Conservation (phyloP, 2,329 filamentous ascomycete genomes). For the Fusarium sp. region DNA sequence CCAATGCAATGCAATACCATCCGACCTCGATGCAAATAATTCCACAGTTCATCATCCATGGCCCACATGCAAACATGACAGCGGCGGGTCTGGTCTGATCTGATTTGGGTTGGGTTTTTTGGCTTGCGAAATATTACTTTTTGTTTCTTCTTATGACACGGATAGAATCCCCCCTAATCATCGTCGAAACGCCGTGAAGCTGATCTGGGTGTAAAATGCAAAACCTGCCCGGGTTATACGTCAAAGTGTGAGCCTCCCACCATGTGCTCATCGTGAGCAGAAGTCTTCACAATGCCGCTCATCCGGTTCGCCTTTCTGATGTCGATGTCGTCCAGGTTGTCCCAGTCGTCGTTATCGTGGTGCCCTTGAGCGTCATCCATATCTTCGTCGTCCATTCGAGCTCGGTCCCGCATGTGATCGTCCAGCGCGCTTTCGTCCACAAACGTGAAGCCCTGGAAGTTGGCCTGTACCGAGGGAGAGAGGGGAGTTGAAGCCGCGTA, state of each 20-base stretch:
- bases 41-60: slow-evolving; percentile 49
- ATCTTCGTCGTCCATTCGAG: slow-evolving; percentile 65
- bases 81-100: slow-evolving; percentile 19
- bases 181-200: slow-evolving; percentile 42
- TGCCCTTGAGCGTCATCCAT: slow-evolving; percentile 66
- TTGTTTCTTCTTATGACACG: slow-evolving; percentile 42
- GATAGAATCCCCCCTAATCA: slow-evolving; percentile 36
- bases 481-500: slow-evolving; percentile 91
- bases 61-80: slow-evolving; percentile 35
- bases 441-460: slow-evolving; percentile 98
- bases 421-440: slow-evolving; percentile 98
- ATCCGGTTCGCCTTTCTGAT: slow-evolving; percentile 67
- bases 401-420: slow-evolving; percentile 76
- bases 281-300: slow-evolving; percentile 72
- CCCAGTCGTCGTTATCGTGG: slow-evolving; percentile 64
- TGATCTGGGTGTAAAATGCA: slow-evolving; percentile 33
- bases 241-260: slow-evolving; percentile 74
- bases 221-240: slow-evolving; percentile 57
- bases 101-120: slow-evolving; percentile 27
- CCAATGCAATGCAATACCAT: slow-evolving; percentile 47
- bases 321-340: slow-evolving; percentile 68
- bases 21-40: slow-evolving; percentile 49
- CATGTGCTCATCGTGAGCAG: slow-evolving; percentile 71
- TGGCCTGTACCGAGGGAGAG: slow-evolving; percentile 95
- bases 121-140: slow-evolving; percentile 46